Conservation (phyloP, 2,329 filamentous ascomycete species). For the Trichoderma sp. region DNA sequence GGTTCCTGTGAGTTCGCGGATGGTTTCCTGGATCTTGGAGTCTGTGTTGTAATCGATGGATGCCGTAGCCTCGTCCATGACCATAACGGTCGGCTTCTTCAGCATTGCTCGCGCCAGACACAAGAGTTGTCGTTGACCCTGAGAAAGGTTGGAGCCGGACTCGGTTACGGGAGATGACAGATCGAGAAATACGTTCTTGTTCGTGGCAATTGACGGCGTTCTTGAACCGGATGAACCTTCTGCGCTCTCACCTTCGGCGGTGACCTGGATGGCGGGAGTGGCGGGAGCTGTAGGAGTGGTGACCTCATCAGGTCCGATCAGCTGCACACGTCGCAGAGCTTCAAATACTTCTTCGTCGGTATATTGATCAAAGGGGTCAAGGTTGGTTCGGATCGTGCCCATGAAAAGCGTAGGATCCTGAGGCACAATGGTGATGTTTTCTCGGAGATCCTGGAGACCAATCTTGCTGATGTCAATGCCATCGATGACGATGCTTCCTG, state of each 20-base stretch:
- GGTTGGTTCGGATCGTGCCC: constrained; percentile 86
- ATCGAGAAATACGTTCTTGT: constrained; percentile 94
- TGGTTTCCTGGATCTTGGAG: constrained; percentile 92
- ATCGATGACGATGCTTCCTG: constrained; percentile 87
- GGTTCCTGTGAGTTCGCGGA: constrained; percentile 89
- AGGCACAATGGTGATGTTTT: constrained; percentile 95
- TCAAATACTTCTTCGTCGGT: constrained; percentile 89
- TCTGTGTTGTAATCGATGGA: constrained; percentile 97
- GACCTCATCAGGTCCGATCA: constrained; percentile 68
- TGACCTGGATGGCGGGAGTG: constrained; percentile 34
- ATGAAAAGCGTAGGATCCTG: constrained; percentile 96
- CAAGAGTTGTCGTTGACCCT: constrained; percentile 92
- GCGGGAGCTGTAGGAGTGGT: constrained; percentile 35
- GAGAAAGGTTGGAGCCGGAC: constrained; percentile 91
- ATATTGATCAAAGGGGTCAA: constrained; percentile 89
- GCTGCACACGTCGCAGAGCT: constrained; percentile 83
- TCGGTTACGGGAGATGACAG: constrained; percentile 82
- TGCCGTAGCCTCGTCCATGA: constrained; percentile 98
- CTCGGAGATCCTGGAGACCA: constrained; percentile 88
- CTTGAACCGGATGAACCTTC: constrained; percentile 31
- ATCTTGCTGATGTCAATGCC: constrained; percentile 88
- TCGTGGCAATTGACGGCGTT: constrained; percentile 58
- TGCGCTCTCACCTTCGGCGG: constrained; percentile 29
- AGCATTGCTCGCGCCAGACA: constrained; percentile 92
- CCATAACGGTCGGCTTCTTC: constrained; percentile 87